Base-by-base conservation (phyloP, 257 asterid species). In the Penstemon barbatus region DNA sequence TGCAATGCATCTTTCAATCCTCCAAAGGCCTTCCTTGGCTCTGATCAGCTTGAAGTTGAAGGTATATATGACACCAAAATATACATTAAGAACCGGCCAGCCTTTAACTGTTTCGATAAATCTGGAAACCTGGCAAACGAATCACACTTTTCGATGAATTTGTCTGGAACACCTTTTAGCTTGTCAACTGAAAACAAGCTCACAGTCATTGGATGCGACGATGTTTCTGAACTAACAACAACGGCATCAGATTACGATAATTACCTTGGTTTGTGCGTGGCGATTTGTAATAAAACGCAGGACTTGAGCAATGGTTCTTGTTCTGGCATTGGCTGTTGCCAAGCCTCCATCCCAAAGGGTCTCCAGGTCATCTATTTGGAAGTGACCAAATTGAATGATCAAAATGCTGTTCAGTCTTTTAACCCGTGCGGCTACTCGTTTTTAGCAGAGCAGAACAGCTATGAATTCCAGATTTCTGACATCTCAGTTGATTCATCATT, bases 291-390 rank as follows among this genome's bases (percentile, higher is more conserved):
- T 3, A 71, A 69, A 40, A 70, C 72, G 1, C 69, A 74, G 12
- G 79, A 81, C 51, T 58, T 77, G 38, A 49, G 57, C 8, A 46
- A 68, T n/a, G 82, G 80, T 6, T 55, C 68, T 3, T 81, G 85
- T 18, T 51, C 82, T 7, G 85, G 85, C 36, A 77, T 74, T 5
- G 82, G 85, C 1, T 81, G 85, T 61, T 81, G 85, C 69, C 75
- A 81, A 62, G 25, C 81, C 57, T 75, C 86, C 57, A 72, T 81
- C 4, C 78, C 78, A 4, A 70, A 72, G 79, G 81, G 83, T 4
- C 53, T 79, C 8, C 71, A 56, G 50, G 72, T 60, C 19, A 8
- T 72, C 3, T 41, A 8, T 10, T 0, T 46, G 41, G 0, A 0
- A 57, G 38, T 72, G 60, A 7, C 3, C 10, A 6, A 43, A 18